Base-by-base conservation (phyloP, 2,329 filamentous ascomycete genomes). In the Niveomyces coronatus region DNA sequence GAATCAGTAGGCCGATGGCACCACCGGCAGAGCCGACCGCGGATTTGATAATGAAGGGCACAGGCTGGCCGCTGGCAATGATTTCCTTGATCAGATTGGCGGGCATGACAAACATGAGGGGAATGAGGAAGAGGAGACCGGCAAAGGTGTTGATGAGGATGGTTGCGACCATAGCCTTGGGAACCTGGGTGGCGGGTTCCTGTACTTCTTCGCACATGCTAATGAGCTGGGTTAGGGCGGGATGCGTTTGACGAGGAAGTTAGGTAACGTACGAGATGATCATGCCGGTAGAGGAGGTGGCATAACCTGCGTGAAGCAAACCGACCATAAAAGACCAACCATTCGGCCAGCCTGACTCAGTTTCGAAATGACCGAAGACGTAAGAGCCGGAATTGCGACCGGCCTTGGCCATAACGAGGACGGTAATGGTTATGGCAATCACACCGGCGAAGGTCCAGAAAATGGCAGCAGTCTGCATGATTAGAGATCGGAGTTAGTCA, bases 211-310 rank as follows among this genome's bases (percentile, higher is more conserved):
- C 81, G 49, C 78, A 83, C 80, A 84, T 85, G 45, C 74, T 80
- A 35, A 47, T 17, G 29, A 6, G 36, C 47, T 43, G 32, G 35
- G 40, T 3, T 27, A 43, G 38, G 33, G 27, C 33, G 18, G 13
- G 17, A 24, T 27, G 41, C 19, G 44, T 3, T 20, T 9, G 15
- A 23, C 11, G n/a, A n/a, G n/a, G 10, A 1, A 16, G 8, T 22
- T 11, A 16, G n/a, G 14, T 33, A 34, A 67, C 75, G 67, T 62
- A 80, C 76, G 76, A 82, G 54, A 85, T 80, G 42, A 86, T 80
- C 82, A 86, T 86, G 59, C 82, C 82, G 0, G 80, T 85, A 13
- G 79, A 82, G 4, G 80, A 85, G 11, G 80, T 84, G 31, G 78
- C 79, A 51, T 85, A 85, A 44, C 76, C 81, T 35, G 77, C 80